Evolutionary conservation across 257 asterid genomes (phyloP), one percentile per base, ranked within the genome.

Genomic region (Solanum habrochaites): DNA sequence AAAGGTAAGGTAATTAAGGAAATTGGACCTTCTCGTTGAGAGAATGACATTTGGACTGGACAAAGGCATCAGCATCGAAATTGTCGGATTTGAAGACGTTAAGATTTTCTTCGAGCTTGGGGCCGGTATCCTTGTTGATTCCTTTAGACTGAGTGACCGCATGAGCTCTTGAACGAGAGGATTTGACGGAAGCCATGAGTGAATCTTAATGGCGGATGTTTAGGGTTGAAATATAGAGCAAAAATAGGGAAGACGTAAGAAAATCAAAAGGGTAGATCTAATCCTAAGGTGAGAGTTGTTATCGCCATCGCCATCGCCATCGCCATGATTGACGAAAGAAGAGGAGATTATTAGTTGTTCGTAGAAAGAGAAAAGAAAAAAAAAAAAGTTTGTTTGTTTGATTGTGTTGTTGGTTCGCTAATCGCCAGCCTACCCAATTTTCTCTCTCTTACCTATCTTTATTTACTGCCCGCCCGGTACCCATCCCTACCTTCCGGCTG

Each of bases 31-130:
- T 97, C 89, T 97, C 99, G 81, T 90, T 92, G 37, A 95, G 93
- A 60, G 98, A 92, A 84, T 94, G 96, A 91, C 99, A 97, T 91
- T 96, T 97, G 92, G 99, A 94, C 87, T 95, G 95, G 86, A 97
- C 93, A 90, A 62, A 97, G 67, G 90, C 88, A 92, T 97, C 99
- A 86, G 99, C 99, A 88, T 97, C 98, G 92, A 94, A 97, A 87
- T 75, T 90, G 90, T 97, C 99, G 90, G 99, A 91, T 90, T 94
- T 96, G 95, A 97, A 97, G 88, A 95, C 94, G 90, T 92, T 94
- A 89, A 97, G 98, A 93, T 96, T 95, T 45, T 97, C 98, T 93
- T 97, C 99, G 80, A 95, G 91, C 91, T 95, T 97, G 84, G 90
- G 88, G 70, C 93, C 98, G 62, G 85, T 93, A 72, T 94, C 99